Evolutionary conservation across 139 green algal species (phyloP).

Genomic region (Desmodesmus armatus): DNA sequence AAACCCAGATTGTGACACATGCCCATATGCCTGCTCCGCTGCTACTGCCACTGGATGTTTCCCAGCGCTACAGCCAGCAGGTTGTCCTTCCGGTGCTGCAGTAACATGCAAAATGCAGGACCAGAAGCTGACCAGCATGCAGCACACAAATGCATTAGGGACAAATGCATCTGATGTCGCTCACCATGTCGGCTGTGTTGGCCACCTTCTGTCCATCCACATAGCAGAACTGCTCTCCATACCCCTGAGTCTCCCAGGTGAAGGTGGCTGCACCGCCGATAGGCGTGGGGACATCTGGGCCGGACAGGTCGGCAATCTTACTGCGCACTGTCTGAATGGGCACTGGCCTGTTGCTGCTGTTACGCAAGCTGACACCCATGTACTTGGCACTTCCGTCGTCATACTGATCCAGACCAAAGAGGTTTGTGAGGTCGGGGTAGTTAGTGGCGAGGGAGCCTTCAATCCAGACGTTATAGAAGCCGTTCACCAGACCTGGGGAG

Average conservation of each 20-base stretch:
- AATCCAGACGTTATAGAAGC: conserved; percentile 52
- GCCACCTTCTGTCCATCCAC: conserved; percentile 38
- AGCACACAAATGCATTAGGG: too few species aligned
- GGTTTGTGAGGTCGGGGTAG: conserved; percentile 37
- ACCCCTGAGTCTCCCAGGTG: conserved; percentile 46
- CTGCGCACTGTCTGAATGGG: conserved; percentile 40
- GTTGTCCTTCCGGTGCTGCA: too few species aligned
- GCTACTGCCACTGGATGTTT: too few species aligned
- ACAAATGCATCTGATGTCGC: not conserved
- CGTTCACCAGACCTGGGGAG: conserved; percentile 35
- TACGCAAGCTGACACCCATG: conserved; percentile 48
- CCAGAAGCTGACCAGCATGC: not conserved
- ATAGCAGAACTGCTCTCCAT: conserved; percentile 53
- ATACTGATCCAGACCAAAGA: conserved; percentile 49
- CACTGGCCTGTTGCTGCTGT: conserved; percentile 48
- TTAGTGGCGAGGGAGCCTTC: conserved; percentile 42
- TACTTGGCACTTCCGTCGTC: conserved; percentile 47
- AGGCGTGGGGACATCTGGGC: conserved; percentile 27
- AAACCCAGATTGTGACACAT: too few species aligned
- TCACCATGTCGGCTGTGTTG: conserved; percentile 40
- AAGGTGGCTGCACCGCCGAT: conserved; percentile 19
- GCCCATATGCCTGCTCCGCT: too few species aligned
- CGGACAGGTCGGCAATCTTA: conserved; percentile 40
- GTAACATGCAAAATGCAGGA: too few species aligned
- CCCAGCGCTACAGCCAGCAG: too few species aligned